Evolutionary conservation across 345 rosid genomes (phyloP).

Genomic region (Reutealis trisperma): DNA sequence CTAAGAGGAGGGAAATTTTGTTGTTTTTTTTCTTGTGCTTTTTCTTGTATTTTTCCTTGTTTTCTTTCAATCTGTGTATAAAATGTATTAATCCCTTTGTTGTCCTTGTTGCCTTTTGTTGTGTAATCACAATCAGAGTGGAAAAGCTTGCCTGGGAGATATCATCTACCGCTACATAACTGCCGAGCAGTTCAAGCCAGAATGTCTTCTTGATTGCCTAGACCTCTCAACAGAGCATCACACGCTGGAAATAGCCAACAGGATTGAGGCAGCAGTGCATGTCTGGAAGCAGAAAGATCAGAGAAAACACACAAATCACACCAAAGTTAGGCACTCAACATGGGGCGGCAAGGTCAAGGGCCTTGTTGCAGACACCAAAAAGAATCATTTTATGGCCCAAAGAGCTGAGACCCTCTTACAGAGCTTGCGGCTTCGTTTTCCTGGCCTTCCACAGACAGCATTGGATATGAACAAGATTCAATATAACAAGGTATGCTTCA

Average conservation of each 20-base stretch:
- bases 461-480: slow-evolving; percentile 97
- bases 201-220: slow-evolving; percentile 81
- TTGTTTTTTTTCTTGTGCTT: neutral
- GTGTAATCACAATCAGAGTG: slow-evolving; percentile 45
- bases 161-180: slow-evolving; percentile 74
- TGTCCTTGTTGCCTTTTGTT: neutral
- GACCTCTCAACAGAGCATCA: slow-evolving; percentile 88
- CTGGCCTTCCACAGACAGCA: slow-evolving; percentile 92
- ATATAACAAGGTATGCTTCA: slow-evolving; percentile 61
- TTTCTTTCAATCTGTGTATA: neutral
- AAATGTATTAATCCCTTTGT: neutral
- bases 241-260: slow-evolving; percentile 75
- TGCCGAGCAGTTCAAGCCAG: slow-evolving; percentile 79
- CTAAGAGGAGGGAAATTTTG: neutral
- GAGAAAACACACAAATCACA: slow-evolving; percentile 41
- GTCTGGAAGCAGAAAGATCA: slow-evolving; percentile 76
- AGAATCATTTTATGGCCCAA: slow-evolving; percentile 59
- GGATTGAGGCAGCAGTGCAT: slow-evolving; percentile 82
- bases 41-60: neutral
- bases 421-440: slow-evolving; percentile 74
- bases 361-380: slow-evolving; percentile 60
- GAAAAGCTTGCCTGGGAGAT: slow-evolving; percentile 83
- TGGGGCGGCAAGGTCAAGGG: slow-evolving; percentile 98
- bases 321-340: slow-evolving; percentile 51
- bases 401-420: slow-evolving; percentile 79